A percentile compares a stretch with the other conserved stretches of the same genome.
Evolutionary conservation across 2,329 filamentous ascomycete genomes (phyloP).

Genomic region (Pleurostoma richardsiae): DNA sequence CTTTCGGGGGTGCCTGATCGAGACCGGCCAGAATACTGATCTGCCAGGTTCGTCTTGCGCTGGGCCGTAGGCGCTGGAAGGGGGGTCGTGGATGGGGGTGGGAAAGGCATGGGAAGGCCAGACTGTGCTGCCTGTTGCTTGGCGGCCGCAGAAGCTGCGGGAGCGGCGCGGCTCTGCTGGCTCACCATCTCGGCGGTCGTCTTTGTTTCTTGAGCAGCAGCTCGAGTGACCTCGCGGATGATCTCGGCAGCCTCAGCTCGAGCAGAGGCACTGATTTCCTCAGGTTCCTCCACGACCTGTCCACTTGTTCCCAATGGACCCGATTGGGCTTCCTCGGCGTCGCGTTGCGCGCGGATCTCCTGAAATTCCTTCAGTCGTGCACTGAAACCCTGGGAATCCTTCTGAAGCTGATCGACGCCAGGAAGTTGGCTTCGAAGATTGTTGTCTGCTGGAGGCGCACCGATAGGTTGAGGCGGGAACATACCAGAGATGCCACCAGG

Average conservation of each 20-base stretch:
- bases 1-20: conserved; percentile 72
- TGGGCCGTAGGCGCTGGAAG: conserved; percentile 86
- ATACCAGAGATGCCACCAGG: conserved; percentile 21
- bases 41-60: conserved; percentile 77
- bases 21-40: conserved; percentile 60
- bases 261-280: conserved; percentile 1
- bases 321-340: conserved; percentile 38
- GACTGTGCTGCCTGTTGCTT: conserved; percentile 56
- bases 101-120: conserved; percentile 73
- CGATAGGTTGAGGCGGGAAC: conserved; percentile 31
- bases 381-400: conserved; percentile 54
- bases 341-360: conserved; percentile 67
- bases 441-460: conserved; percentile 27
- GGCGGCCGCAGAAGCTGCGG: conserved; percentile 39
- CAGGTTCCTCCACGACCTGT: conserved; percentile 11
- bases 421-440: conserved; percentile 37
- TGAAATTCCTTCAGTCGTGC: conserved; percentile 83
- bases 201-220: conserved; percentile 8
- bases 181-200: conserved; percentile 63
- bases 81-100: conserved; percentile 70
- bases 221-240: conserved; percentile 9
- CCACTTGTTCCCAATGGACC: conserved; percentile 9
- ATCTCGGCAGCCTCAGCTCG: conserved; percentile 7
- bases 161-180: conserved; percentile 78
- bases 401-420: conserved; percentile 40